These are phyloP conservation scores for Paramecium sexaurelia DNA, from an alignment of 73 alveolate species.

Conservation along the genomic window DNA sequence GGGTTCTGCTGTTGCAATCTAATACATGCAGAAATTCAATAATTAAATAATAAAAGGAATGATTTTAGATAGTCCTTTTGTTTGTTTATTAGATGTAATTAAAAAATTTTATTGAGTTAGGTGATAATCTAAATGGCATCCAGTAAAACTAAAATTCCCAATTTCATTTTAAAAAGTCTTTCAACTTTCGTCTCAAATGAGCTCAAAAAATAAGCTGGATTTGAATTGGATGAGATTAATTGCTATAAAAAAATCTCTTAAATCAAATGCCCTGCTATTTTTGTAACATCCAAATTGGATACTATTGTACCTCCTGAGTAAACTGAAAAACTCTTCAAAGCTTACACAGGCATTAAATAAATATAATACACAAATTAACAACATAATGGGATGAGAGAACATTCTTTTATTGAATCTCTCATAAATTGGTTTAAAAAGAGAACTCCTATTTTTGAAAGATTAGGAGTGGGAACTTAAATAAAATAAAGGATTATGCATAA, in stretches of 20 bases:
- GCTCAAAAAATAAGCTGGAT: background rate
- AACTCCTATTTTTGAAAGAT: constrained; percentile 18
- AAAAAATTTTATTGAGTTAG: background rate
- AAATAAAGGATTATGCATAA: background rate
- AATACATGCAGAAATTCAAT: constrained; percentile 10
- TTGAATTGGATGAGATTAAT: constrained; percentile 29
- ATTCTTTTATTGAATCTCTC: background rate
- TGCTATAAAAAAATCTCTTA: background rate
- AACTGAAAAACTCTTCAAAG: background rate
- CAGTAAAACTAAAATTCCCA: background rate
- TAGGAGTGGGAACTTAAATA: background rate
- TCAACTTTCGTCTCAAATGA: background rate
- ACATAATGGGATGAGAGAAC: background rate
- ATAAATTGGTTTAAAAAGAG: background rate
- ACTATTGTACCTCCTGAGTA: constrained; percentile 2
- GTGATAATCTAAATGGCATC: constrained; percentile 7
- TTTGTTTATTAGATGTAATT: background rate
- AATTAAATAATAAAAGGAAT: background rate
- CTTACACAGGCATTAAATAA: background rate
- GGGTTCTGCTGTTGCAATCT: constrained; percentile 38
- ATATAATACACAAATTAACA: background rate
- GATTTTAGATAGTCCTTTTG: constrained; percentile 42
- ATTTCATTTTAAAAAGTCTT: background rate
- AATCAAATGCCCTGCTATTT: constrained; percentile 11
- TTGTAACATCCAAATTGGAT: constrained; percentile 4